Base-by-base conservation (phyloP, 1,284 basidiomycete species). In the Chondrostereum purpureum region DNA sequence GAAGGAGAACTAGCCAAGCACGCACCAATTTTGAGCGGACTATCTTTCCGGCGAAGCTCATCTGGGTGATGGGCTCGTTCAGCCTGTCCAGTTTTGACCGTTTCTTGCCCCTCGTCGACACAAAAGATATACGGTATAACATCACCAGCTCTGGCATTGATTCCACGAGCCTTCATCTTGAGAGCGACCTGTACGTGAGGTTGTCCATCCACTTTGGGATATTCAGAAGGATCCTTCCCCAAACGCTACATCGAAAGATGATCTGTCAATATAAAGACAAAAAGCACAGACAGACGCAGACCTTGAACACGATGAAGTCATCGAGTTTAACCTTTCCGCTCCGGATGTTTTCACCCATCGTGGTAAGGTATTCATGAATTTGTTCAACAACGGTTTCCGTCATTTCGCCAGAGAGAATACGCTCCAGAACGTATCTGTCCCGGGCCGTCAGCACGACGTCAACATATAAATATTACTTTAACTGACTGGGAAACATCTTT, bases 81-180 rank as follows among this genome's bases (percentile, higher is more conserved):
- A 4, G 94, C 94, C 58, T 96, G 92, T 3, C 81, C 83, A 1
- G 77, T 77, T 63, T 88, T 92, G 4, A 82, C 70, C 0, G 73
- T 67, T 50, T 87, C 82, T 22, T 88, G 88, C 47, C 84, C 83
- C 14, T 85, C 79, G 3, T 80, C 77, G 1, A 90, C 56, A 60
- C 95, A 99, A 60, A 99, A 97, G 45, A 99, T 79, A 63, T 99
- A 99, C 0, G 94, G 85, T 50, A 99, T 90, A 48, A 99, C 94
- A 62, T 98, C 94, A 41, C 95, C 93, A 3, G 77, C 79, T 31
- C 86, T 81, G 0, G 91, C 87, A 14, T 79, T 80, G 3, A 78
- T 80, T 22, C 93, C 92, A 53, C 82, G 86, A 1, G 81, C 76
- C 65, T 94, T 95, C 83, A 96, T 84, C 21, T 91, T 78, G 47